Evolutionary conservation across 192 early-diverging fungal species (phyloP), one percentile per base, ranked within the genome.

Genomic region (Irineochytrium annulatum): DNA sequence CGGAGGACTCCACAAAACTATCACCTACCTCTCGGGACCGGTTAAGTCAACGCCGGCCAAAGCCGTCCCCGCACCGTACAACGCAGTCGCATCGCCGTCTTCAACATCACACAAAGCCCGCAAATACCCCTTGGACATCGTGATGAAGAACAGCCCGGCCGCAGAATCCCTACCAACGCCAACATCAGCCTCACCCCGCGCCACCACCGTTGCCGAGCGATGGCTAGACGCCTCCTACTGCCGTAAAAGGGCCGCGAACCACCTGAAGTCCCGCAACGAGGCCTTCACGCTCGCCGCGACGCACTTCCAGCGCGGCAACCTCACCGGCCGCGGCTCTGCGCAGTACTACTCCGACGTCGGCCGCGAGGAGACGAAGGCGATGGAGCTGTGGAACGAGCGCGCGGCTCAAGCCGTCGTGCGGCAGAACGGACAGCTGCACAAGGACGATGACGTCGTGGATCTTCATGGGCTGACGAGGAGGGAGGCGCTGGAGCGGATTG

Each of bases 271-370:
- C 20, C 63, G 63, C 2, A 55, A 19, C 29, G 55, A 58, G 31
- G 63, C 55, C 3, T 65, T 65, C 35, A 54, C 57, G 57, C 8
- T 8, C 6, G 63, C 63, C 8, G 55, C 63, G n/a, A 8, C 14
- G 30, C 43, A 51, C 37, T 65, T 44, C 34, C 57, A 65, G 34
- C 28, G 46, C 5, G 63, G 63, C 6, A 43, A 55, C 13, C 4
- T 65, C 14, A 59, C 56, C 29, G 54, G 55, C 17, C 13, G 63
- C 5, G 63, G 55, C 5, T 35, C 43, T 51, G 63, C 63, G 27
- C 45, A 52, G 22, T 65, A 58, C 29, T 65, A 51, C 52, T 52
- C 63, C 8, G 63, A 65, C n/a, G 31, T 58, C 32, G 63, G 63
- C 13, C 63, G 58, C 26, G 14, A 14, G 11, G 55, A 65, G 22